Conservation (phyloP, 306 rosid genomes). For the Vicia faba region DNA sequence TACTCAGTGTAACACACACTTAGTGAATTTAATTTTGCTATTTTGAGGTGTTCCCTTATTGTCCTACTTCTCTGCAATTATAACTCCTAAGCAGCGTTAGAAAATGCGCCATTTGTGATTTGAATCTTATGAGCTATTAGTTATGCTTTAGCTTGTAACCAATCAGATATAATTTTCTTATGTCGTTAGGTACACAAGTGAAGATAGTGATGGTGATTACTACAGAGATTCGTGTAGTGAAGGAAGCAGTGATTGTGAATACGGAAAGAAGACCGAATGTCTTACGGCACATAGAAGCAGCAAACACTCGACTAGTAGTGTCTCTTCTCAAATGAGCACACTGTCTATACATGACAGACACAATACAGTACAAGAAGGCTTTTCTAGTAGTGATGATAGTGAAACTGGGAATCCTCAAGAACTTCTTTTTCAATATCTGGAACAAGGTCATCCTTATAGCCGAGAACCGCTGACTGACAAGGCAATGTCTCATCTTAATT, state of each 20-base stretch:
- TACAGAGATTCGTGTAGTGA: conserved; percentile 74
- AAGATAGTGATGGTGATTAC: conserved; percentile 66
- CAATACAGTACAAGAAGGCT: conserved; percentile 47
- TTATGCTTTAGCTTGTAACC: conserved; percentile 8
- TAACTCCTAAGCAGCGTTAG: neutral
- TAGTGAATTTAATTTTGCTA: neutral
- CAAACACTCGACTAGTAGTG: conserved; percentile 43
- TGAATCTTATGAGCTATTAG: neutral
- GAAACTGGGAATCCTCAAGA: conserved; percentile 59
- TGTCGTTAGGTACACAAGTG: conserved; percentile 53
- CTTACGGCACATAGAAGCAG: conserved; percentile 36
- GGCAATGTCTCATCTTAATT: conserved; percentile 50
- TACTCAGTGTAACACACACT: neutral
- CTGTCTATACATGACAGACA: conserved; percentile 52
- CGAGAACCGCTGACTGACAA: conserved; percentile 86
- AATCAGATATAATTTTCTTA: conserved; percentile 17
- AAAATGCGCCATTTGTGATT: no score
- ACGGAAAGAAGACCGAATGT: conserved; percentile 41
- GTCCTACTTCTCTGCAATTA: conserved; percentile 10
- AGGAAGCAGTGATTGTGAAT: conserved; percentile 73
- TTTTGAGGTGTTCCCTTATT: neutral
- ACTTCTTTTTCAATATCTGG: conserved; percentile 70
- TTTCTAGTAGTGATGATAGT: conserved; percentile 72
- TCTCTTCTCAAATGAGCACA: conserved; percentile 43
- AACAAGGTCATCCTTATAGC: conserved; percentile 70